A percentile compares a stretch with the other conserved stretches of the same genome.
Conservation (phyloP, 1,139 yeast species). For the Kluyveromyces sp. region DNA sequence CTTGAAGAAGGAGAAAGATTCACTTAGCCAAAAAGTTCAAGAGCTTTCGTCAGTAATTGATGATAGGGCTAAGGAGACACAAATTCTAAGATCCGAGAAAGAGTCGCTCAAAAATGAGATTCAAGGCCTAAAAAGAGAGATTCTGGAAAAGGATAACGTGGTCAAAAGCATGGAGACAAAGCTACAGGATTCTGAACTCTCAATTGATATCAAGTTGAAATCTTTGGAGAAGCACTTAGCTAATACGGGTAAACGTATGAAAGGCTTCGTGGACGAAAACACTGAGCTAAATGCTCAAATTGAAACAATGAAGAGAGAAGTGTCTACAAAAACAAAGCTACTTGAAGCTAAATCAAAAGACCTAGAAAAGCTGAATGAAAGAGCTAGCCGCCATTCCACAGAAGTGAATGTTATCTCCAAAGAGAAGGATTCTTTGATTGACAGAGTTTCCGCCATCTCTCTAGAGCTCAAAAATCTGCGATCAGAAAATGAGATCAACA, state of each 20-base stretch:
- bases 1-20: slow-evolving; percentile 10
- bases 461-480: slow-evolving; percentile 20
- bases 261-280: slow-evolving; percentile 45
- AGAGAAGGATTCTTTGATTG: slow-evolving; percentile 26
- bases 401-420: slow-evolving; percentile 24
- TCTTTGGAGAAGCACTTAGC: slow-evolving; percentile 33
- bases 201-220: slow-evolving; percentile 35
- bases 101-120: slow-evolving; percentile 26
- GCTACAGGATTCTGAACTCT: slow-evolving; percentile 32
- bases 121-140: slow-evolving; percentile 28
- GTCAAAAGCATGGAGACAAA: slow-evolving; percentile 33
- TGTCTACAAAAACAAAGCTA: slow-evolving; percentile 34
- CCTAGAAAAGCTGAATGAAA: slow-evolving; percentile 29
- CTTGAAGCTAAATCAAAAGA: slow-evolving; percentile 36
- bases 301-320: slow-evolving; percentile 34
- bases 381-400: slow-evolving; percentile 23
- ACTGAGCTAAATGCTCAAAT: slow-evolving; percentile 37
- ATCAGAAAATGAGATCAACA: slow-evolving; percentile 25
- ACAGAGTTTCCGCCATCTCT: slow-evolving; percentile 16
- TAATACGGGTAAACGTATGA: slow-evolving; percentile 37
- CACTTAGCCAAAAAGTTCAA: slow-evolving; percentile 6
- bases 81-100: slow-evolving; percentile 13
- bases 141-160: slow-evolving; percentile 33
- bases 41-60: slow-evolving; percentile 7
- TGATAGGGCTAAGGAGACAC: slow-evolving; percentile 1